Percentiles rank a stretch among this genome's conserved stretches.
phyloP scores from a whole-genome alignment of 192 early-diverging fungal species.

The Umbelopsis vinacea region DNA sequence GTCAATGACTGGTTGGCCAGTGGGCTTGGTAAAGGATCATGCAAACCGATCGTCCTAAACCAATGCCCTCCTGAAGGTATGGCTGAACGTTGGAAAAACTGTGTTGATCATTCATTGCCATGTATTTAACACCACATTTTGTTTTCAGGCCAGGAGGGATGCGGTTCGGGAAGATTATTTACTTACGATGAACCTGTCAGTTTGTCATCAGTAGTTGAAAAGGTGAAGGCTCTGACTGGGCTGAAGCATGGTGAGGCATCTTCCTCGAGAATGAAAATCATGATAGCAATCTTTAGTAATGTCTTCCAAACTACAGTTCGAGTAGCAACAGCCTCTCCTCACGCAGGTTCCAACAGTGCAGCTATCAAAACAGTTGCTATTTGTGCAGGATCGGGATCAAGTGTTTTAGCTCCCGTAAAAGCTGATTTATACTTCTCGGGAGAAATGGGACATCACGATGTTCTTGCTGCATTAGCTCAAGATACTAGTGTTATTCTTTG shows the following conservation, averaged over 20 bases:
- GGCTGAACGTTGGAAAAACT: not conserved
- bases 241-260: constrained; percentile 64
- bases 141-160: constrained; percentile 53
- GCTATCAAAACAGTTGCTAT: constrained; percentile 81
- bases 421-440: constrained; percentile 91
- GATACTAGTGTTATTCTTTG: constrained; percentile 84
- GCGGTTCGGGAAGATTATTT: constrained; percentile 66
- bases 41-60: constrained; percentile 40
- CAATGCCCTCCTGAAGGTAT: constrained; percentile 60
- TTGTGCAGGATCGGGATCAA: constrained; percentile 89
- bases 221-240: constrained; percentile 66
- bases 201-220: constrained; percentile 56
- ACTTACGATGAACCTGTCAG: constrained; percentile 57
- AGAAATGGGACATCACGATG: constrained; percentile 95
- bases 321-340: constrained; percentile 67
- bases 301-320: constrained; percentile 54
- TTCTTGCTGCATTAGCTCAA: constrained; percentile 78
- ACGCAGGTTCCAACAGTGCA: constrained; percentile 36
- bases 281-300: not conserved
- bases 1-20: constrained; percentile 93
- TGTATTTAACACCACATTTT: not conserved
- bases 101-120: not conserved
- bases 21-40: constrained; percentile 56
- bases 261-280: not conserved
- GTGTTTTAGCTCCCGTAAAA: constrained; percentile 57